phyloP scores from a whole-genome alignment of 805 yeast genomes.

The Yarrowia sp. region DNA sequence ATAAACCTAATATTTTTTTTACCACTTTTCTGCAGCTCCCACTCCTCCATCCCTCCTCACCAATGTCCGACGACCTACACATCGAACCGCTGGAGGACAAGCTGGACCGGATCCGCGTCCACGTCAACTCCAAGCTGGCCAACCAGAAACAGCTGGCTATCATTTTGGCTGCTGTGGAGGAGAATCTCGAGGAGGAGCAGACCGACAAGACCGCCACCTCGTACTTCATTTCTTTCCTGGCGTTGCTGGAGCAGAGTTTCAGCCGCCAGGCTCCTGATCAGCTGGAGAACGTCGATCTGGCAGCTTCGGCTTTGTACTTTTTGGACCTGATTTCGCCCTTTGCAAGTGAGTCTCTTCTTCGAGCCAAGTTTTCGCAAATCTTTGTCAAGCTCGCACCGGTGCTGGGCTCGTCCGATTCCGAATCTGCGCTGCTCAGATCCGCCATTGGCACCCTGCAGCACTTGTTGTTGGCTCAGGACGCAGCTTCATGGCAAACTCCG shows the following conservation, averaged over 20 bases:
- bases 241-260: conserved; percentile 74
- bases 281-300: conserved; percentile 59
- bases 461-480: conserved; percentile 74
- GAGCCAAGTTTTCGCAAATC: conserved; percentile 72
- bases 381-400: conserved; percentile 79
- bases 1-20: conserved; percentile 7
- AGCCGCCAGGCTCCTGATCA: conserved; percentile 42
- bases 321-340: conserved; percentile 76
- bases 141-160: conserved; percentile 85
- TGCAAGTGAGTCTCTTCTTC: conserved; percentile 57
- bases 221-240: conserved; percentile 78
- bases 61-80: conserved; percentile 9
- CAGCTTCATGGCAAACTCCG: conserved; percentile 60
- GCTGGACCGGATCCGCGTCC: conserved; percentile 54
- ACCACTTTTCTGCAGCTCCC: conserved; percentile 1
- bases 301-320: conserved; percentile 74
- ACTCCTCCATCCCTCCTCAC: not conserved
- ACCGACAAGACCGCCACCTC: conserved; percentile 68
- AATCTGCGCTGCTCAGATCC: conserved; percentile 78
- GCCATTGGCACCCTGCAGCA: conserved; percentile 83
- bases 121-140: conserved; percentile 72
- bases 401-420: conserved; percentile 63
- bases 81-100: conserved; percentile 31
- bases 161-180: conserved; percentile 86
- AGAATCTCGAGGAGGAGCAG: conserved; percentile 65